Percentiles rank a stretch among this genome's conserved stretches.
These are phyloP conservation scores for Chlorella variabilis DNA, from an alignment of 163 green algal genomes.

Conservation along the genomic window DNA sequence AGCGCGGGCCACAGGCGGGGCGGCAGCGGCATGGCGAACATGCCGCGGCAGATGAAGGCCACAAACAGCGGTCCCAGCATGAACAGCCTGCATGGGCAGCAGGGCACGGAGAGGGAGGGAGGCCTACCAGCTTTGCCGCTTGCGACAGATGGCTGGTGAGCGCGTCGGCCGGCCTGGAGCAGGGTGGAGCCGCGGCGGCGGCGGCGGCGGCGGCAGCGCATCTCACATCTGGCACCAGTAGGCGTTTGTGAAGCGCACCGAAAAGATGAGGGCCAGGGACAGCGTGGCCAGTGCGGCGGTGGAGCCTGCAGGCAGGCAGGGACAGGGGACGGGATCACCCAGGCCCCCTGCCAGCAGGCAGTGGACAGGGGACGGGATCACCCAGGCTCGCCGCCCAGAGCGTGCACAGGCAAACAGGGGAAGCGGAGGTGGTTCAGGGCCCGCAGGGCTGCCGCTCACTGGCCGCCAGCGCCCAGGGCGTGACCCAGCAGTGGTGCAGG, in stretches of 20 bases:
- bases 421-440: not conserved
- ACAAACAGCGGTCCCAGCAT: slow-evolving; percentile 5
- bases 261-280: slow-evolving; percentile 9
- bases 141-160: too few species aligned
- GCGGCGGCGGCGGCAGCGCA: not conserved
- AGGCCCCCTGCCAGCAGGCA: too few species aligned
- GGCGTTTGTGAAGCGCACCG: not conserved
- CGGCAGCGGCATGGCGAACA: slow-evolving; percentile 3
- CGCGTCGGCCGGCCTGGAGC: too few species aligned
- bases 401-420: too few species aligned
- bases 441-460: not conserved
- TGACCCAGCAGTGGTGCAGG: not conserved
- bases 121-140: not conserved
- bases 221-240: slow-evolving; percentile 4
- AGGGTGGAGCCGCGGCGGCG: too few species aligned
- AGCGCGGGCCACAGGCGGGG: not conserved
- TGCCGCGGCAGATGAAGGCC: slow-evolving; percentile 6
- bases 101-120: too few species aligned
- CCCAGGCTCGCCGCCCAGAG: too few species aligned
- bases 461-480: not conserved
- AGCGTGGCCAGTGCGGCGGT: slow-evolving; percentile 1
- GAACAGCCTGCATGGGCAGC: slow-evolving; percentile 5
- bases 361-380: too few species aligned
- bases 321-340: not conserved
- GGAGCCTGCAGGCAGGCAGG: not conserved